phyloP scores from a whole-genome alignment of 805 yeast genomes.

The Lipomyces yamadae region DNA sequence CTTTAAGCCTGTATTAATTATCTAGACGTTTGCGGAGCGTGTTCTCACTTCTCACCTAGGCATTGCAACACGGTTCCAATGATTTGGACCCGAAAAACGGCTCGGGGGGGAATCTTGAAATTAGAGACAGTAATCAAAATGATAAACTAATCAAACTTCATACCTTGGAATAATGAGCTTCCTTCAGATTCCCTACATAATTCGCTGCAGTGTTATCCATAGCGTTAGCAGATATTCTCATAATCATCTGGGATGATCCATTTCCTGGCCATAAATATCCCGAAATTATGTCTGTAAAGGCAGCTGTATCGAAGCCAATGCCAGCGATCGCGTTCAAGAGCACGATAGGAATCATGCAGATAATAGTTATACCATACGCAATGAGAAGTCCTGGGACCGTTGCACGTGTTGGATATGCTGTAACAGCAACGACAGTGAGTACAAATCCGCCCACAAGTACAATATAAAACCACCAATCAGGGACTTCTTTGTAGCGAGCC shows the following conservation, averaged over 20 bases:
- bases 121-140: too few species aligned
- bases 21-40: too few species aligned
- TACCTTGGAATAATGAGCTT: constrained; percentile 60
- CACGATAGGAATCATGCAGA: constrained; percentile 59
- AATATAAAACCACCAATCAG: constrained; percentile 65
- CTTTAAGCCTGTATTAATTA: too few species aligned
- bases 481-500: constrained; percentile 62
- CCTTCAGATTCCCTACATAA: constrained; percentile 59
- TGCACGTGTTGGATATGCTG: constrained; percentile 52
- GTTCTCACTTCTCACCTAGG: too few species aligned
- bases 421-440: constrained; percentile 48
- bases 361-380: constrained; percentile 60
- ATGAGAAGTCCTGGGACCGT: constrained; percentile 43
- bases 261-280: constrained; percentile 61
- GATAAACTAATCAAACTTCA: too few species aligned
- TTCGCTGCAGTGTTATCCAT: constrained; percentile 67
- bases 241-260: constrained; percentile 56
- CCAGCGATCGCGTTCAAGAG: constrained; percentile 65
- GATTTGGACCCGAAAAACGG: constrained; percentile 48
- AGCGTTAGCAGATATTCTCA: constrained; percentile 59
- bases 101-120: constrained; percentile 52
- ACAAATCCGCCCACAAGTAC: constrained; percentile 53
- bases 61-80: constrained; percentile 23
- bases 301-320: constrained; percentile 34
- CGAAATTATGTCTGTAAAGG: constrained; percentile 44